Evolutionary conservation across 257 asterid genomes (phyloP), one percentile per base, ranked within the genome.

Genomic region (Scutellaria minor): DNA sequence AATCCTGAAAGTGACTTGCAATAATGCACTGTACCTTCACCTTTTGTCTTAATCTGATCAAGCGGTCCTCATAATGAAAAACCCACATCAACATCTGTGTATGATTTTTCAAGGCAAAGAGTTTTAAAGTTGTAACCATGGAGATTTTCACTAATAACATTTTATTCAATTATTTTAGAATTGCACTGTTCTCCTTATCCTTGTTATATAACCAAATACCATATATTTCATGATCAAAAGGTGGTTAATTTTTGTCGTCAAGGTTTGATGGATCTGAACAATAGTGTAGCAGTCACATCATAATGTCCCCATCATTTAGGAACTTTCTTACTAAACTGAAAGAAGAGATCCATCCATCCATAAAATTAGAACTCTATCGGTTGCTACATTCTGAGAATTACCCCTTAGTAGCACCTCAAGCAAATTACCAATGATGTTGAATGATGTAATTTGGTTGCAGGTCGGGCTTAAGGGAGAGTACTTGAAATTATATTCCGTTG

Each of bases 391-490:
- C 48, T 44, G 9, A 31, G 68, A 18, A 10, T 46, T 31, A 15
- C 18, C 52, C 52, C 42, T 62, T 7, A 35, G 54, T 39, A 27
- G 37, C 37, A 9, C 56, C 53, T 7, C 48, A 78, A 61, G 41
- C 64, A 39, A 70, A 60, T 40, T 35, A 50, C 72, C 72, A 68
- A 62, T 57, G 53, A 64, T 67, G 72, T 31, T 68, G 40, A 68
- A 62, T 61, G 51, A 56, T 37, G 40, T 74, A 39, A 66, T 73
- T 22, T 76, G 51, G 54, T 64, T 76, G 70, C 86, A 89, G 96
- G 89, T 87, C 44, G 97, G 98, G 80, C 88, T 90, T 22, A 79
- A 76, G 81, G 96, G 98, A 14, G 98, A 92, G 83, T 85, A 77
- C 79, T 74, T 79, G 65, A 82, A 78, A 70, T 48, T 87, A 63